phyloP scores from a whole-genome alignment of 2,329 filamentous ascomycete species.

The Clonostachys chloroleuca region DNA sequence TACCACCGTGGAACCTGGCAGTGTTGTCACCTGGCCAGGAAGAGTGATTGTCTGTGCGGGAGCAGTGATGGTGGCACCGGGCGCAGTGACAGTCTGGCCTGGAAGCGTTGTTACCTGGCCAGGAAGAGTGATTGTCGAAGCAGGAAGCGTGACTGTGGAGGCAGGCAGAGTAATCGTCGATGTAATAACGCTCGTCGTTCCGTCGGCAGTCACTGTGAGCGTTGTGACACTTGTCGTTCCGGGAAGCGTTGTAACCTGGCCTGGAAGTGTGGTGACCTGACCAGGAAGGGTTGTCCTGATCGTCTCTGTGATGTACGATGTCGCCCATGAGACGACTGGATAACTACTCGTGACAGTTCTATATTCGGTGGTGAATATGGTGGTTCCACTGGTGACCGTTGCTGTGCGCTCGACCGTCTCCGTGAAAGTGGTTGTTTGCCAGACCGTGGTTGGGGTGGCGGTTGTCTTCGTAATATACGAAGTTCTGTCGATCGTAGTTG shows the following conservation, averaged over 20 bases:
- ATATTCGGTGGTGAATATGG: slow-evolving; percentile 5
- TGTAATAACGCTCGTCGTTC: background rate
- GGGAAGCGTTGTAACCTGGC: too few species aligned
- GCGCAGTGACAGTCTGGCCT: slow-evolving; percentile 8
- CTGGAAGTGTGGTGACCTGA: too few species aligned
- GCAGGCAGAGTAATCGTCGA: slow-evolving; percentile 12
- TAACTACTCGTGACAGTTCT: slow-evolving; percentile 9
- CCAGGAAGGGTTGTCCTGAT: too few species aligned
- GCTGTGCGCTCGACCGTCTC: background rate
- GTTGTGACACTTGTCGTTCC: background rate
- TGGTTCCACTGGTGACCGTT: background rate
- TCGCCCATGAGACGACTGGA: slow-evolving; percentile 8
- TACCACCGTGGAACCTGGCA: slow-evolving; percentile 19
- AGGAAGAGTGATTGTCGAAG: slow-evolving; percentile 16
- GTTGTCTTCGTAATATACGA: background rate
- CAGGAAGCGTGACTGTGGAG: slow-evolving; percentile 7
- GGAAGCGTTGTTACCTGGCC: slow-evolving; percentile 13
- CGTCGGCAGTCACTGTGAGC: background rate
- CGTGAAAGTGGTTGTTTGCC: slow-evolving; percentile 2
- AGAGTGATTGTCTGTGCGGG: slow-evolving; percentile 8
- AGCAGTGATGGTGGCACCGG: slow-evolving; percentile 7
- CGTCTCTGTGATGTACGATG: background rate
- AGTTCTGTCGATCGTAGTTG: background rate
- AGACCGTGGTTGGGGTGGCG: background rate
- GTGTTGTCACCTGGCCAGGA: slow-evolving; percentile 10